Evolutionary conservation across 202 grass and related monocot genomes (phyloP), one percentile per base, ranked within the genome.

Genomic region (Schoenoplectus triqueter): DNA sequence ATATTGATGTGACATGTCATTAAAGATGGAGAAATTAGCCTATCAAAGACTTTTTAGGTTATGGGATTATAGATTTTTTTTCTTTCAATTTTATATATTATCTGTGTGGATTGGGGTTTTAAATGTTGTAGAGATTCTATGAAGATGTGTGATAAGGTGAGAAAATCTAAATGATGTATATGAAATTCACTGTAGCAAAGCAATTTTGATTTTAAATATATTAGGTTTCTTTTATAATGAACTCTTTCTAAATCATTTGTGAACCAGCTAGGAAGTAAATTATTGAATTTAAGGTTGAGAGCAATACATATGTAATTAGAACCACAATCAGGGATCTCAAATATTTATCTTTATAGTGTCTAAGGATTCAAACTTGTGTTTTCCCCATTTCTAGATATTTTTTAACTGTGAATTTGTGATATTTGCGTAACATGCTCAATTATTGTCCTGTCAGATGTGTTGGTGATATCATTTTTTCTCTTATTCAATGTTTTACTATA

Each of bases 1-100:
- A 93, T 94, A 60, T 84, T 95, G 17, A 91, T 90, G 90, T 87
- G 96, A 76, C 91, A 98, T 82, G 70, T 60, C 41, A 98, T 98
- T 78, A 76, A 95, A 79, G 96, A 95, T 11, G 93, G 96, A 18
- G 93, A 99, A 77, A 92, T 92, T 78, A 86, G 82, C 65, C 41
- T 57, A 39, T 78, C 74, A 60, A 70, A 86, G 60, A 80, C 13
- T 69, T 40, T 49, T 21, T 54, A 68, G n/a, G 20, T 48, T 21
- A 22, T 50, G 15, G 7, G 79, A 44, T 40, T 39, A 20, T 80
- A 63, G 13, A 59, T 31, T 10, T 55, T 18, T 18, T 82, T 15
- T 20, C n/a, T 82, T 61, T 3, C 22, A 20, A 21, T 49, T 15
- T 15, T 51, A 40, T 55, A 10, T 2, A 10, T 56, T 76, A 76